Conservation (phyloP, 1,139 yeast genomes). For the Protomyces macrosporus region DNA sequence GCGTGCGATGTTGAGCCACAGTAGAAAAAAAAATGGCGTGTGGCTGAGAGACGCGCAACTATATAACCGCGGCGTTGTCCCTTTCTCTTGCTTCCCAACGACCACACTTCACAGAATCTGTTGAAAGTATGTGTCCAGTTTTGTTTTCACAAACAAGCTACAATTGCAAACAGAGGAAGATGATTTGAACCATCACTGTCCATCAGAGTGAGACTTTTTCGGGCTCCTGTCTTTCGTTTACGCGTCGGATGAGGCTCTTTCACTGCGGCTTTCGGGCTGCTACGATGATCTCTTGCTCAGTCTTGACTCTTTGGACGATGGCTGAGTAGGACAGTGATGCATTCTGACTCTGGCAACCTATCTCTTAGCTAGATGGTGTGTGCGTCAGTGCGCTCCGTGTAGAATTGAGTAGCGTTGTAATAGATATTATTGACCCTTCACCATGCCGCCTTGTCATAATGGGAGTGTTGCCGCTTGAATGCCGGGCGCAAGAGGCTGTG, state of each 20-base stretch:
- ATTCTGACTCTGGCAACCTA: not conserved
- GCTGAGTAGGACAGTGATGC: conserved; percentile 2
- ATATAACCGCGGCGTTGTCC: not conserved
- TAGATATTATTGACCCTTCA: not conserved
- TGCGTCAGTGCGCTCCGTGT: not conserved
- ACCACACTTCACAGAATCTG: conserved; percentile 1
- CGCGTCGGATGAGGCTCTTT: not conserved
- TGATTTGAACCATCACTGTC: conserved; percentile 1
- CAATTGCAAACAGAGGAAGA: conserved; percentile 1
- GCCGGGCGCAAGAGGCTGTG: not conserved
- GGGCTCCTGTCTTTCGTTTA: not conserved
- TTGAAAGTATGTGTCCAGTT: conserved; percentile 1
- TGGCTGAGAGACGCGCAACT: not conserved
- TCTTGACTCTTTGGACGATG: conserved; percentile 1
- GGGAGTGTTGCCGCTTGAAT: not conserved
- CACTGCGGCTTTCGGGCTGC: not conserved
- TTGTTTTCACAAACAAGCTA: conserved; percentile 1
- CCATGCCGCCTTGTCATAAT: not conserved
- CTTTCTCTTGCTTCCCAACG: not conserved
- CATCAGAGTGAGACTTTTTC: not conserved
- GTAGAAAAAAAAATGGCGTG: not conserved
- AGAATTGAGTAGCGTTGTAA: not conserved
- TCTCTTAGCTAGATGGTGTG: not conserved
- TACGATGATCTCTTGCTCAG: conserved; percentile 1
- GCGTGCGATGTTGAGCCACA: not conserved